These are phyloP conservation scores for Diphasiastrum complanatum DNA, from an alignment of 83 land plant genomes.

Conservation along the genomic window DNA sequence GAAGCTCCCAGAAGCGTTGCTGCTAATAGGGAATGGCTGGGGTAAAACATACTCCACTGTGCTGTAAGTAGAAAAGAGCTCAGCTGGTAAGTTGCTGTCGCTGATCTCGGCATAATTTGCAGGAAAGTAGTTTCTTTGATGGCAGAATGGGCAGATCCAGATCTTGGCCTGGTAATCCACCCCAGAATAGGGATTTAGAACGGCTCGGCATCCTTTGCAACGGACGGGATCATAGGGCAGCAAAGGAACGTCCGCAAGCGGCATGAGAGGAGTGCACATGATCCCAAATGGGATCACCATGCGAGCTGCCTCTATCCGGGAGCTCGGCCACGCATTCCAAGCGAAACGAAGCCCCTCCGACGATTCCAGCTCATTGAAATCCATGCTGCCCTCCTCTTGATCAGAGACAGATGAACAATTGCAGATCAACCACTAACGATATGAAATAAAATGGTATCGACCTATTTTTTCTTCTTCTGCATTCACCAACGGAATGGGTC, in stretches of 20 bases:
- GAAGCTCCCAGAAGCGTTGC: background rate
- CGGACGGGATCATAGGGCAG: slow-evolving; percentile 74
- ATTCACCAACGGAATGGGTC: too few species aligned
- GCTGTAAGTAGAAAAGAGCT: slow-evolving; percentile 75
- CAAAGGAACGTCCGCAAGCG: slow-evolving; percentile 45
- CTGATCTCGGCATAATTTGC: slow-evolving; percentile 45
- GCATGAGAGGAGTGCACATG: slow-evolving; percentile 56
- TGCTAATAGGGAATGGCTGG: slow-evolving; percentile 3
- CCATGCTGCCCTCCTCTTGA: too few species aligned
- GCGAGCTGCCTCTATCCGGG: slow-evolving; percentile 36
- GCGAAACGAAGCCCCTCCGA: slow-evolving; percentile 86
- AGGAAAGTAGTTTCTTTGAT: slow-evolving; percentile 54
- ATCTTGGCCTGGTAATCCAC: slow-evolving; percentile 57
- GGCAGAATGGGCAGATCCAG: slow-evolving; percentile 92
- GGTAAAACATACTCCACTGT: slow-evolving; percentile 63
- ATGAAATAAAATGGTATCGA: too few species aligned
- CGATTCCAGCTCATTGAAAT: slow-evolving; percentile 87
- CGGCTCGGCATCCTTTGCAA: slow-evolving; percentile 62
- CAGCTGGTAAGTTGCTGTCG: slow-evolving; percentile 77
- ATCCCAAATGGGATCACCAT: slow-evolving; percentile 68
- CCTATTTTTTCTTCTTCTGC: too few species aligned
- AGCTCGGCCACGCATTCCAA: slow-evolving; percentile 88
- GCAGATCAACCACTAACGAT: too few species aligned
- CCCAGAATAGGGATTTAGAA: slow-evolving; percentile 82
- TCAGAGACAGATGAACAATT: too few species aligned